Percentiles rank a stretch among this genome's conserved stretches.
These are phyloP conservation scores for Blastobotrys attinorum DNA, from an alignment of 805 yeast species.

Conservation along the genomic window DNA sequence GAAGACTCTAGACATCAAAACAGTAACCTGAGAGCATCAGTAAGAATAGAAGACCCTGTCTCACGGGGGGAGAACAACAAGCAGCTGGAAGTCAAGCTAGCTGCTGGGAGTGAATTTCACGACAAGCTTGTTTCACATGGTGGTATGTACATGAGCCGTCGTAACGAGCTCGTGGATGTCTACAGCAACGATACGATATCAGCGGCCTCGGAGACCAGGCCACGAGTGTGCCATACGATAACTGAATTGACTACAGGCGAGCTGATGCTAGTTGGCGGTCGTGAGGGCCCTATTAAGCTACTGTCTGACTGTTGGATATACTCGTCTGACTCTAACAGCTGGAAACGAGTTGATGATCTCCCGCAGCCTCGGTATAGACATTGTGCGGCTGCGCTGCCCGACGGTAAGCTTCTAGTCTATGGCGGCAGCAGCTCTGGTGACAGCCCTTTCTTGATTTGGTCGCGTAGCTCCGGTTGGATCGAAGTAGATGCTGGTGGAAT, in stretches of 20 bases:
- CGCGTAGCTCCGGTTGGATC: conserved; percentile 19
- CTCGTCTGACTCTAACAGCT: conserved; percentile 19
- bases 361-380: conserved; percentile 48
- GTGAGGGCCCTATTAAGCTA: conserved; percentile 48
- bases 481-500: not conserved
- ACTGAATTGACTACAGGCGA: conserved; percentile 27
- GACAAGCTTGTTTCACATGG: conserved; percentile 27
- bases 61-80: conserved; percentile 19
- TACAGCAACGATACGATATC: not conserved
- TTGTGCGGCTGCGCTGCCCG: conserved; percentile 29
- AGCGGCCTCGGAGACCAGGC: conserved; percentile 20
- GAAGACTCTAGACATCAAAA: no score
- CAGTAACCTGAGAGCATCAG: no score
- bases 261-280: conserved; percentile 53
- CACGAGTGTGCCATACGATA: conserved; percentile 55
- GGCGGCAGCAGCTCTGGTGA: conserved; percentile 38
- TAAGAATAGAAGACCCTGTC: not conserved
- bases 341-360: conserved; percentile 36
- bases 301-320: conserved; percentile 40
- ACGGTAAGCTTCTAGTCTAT: conserved; percentile 35
- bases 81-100: conserved; percentile 29
- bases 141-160: conserved; percentile 26
- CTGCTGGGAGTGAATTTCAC: conserved; percentile 29
- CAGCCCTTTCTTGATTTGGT: conserved; percentile 13
- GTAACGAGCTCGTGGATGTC: conserved; percentile 9